Base-by-base conservation (phyloP, 495 filamentous ascomycete genomes). In the Lophiostoma macrostomum region DNA sequence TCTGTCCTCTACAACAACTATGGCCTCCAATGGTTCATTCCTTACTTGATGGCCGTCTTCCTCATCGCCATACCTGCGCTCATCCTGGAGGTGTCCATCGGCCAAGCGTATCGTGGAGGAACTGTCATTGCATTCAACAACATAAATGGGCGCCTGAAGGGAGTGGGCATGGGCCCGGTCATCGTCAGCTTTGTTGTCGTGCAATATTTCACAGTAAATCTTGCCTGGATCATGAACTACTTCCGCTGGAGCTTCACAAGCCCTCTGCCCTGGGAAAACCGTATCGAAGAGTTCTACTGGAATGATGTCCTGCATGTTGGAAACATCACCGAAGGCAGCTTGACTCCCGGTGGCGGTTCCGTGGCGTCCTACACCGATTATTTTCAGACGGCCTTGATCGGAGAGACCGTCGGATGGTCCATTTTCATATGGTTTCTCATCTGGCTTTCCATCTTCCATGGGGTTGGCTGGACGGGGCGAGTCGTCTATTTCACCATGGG, bases 401-500 rank as follows among this genome's bases (percentile, higher is more conserved):
- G 69, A 2, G 69, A 72, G 55, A 69, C 62, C 0, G 71, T 70
- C 5, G 71, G 68, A 27, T 73, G 71, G 71, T 66, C 57, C 35
- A 64, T 61, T 10, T 72, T 72, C 24, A 68, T 67, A 36, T 72
- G 69, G 69, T 71, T 72, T 42, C 41, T 70, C 3, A 66, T 71
- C 38, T 72, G 67, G 68, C 28, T 72, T 16, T 72, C 58, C 16
- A 72, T 71, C 28, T 72, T 72, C 54, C 61, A 64, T 23, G 70
- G 70, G 19, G 69, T 71, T 1, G 70, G 70, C 4, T 25, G 70
- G 48, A 73, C 71, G 3, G 71, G 71, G 13, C 69, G 71, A 1
- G 71, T 71, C 28, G 70, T 71, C 1, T 73, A 73, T 60, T 71
- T 69, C 51, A 73, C 71, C 19, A 73, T 73, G 71, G 71, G 69